phyloP scores from a whole-genome alignment of 768 basidiomycete genomes.

The Hemileccinum impolitum region DNA sequence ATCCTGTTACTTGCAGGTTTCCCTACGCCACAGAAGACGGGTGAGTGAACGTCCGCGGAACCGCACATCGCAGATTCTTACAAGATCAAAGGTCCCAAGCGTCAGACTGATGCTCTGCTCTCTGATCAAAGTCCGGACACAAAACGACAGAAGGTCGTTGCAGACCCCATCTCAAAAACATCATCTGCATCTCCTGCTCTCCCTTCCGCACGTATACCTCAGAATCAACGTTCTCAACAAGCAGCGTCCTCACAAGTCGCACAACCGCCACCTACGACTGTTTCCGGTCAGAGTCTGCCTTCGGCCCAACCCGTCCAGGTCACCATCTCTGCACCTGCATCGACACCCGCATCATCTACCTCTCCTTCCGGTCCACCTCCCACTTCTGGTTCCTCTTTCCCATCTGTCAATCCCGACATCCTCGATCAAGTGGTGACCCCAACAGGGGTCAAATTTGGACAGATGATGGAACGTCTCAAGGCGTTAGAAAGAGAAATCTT shows the following conservation, averaged over 20 bases:
- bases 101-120: constrained; percentile 36
- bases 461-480: constrained; percentile 23
- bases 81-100: constrained; percentile 36
- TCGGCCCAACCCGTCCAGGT: constrained; percentile 9
- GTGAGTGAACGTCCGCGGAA: constrained; percentile 26
- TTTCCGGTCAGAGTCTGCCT: constrained; percentile 5
- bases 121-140: constrained; percentile 42
- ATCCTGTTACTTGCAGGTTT: constrained; percentile 48
- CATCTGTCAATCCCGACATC: constrained; percentile 2
- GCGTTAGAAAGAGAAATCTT: constrained; percentile 15
- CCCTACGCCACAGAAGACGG: constrained; percentile 31
- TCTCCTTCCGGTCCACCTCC: constrained; percentile 7
- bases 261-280: constrained; percentile 11
- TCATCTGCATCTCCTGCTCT: constrained; percentile 20
- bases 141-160: constrained; percentile 36
- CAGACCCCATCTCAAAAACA: constrained; percentile 17
- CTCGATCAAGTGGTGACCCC: constrained; percentile 14
- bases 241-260: constrained; percentile 17
- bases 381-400: constrained; percentile 6
- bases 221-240: constrained; percentile 21
- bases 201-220: constrained; percentile 21
- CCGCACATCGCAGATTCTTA: constrained; percentile 8
- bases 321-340: not conserved
- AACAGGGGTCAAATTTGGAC: constrained; percentile 15
- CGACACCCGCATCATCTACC: constrained; percentile 8